phyloP scores from a whole-genome alignment of 306 rosid genomes.

The Echinosophora koreensis region DNA sequence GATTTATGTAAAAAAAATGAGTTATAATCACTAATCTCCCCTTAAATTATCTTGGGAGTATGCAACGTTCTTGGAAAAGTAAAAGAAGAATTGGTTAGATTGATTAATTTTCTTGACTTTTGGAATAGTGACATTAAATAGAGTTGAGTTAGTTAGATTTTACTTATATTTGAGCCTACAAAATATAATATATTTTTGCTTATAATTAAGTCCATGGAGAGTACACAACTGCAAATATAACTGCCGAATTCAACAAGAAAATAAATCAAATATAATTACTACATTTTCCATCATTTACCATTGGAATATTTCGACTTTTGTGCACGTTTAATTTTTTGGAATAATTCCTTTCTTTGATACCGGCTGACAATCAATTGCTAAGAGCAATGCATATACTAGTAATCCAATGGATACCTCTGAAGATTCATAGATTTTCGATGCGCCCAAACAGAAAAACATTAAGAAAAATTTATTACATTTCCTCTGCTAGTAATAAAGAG shows the following conservation, averaged over 20 bases:
- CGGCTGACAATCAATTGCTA: background rate
- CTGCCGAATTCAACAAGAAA: background rate
- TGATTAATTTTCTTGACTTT: too few species aligned
- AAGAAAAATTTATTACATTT: background rate
- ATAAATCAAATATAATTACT: background rate
- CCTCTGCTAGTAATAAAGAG: background rate
- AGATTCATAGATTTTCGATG: conserved; percentile 32
- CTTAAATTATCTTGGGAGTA: too few species aligned
- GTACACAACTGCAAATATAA: background rate
- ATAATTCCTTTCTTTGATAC: background rate
- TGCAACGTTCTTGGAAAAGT: too few species aligned
- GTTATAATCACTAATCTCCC: too few species aligned
- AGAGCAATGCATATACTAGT: background rate
- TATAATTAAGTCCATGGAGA: too few species aligned
- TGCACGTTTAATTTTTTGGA: background rate
- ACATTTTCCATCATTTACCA: conserved; percentile 6
- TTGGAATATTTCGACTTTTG: background rate
- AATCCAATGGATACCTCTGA: background rate
- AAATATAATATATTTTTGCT: too few species aligned
- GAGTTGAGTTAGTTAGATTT: too few species aligned
- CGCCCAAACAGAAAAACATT: conserved; percentile 26
- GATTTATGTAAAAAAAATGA: too few species aligned
- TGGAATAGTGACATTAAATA: too few species aligned
- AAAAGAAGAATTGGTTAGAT: too few species aligned
- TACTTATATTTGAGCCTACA: too few species aligned